Evolutionary conservation across 805 yeast species (phyloP).

Genomic region (Groenewaldozyma salmanticensis): DNA sequence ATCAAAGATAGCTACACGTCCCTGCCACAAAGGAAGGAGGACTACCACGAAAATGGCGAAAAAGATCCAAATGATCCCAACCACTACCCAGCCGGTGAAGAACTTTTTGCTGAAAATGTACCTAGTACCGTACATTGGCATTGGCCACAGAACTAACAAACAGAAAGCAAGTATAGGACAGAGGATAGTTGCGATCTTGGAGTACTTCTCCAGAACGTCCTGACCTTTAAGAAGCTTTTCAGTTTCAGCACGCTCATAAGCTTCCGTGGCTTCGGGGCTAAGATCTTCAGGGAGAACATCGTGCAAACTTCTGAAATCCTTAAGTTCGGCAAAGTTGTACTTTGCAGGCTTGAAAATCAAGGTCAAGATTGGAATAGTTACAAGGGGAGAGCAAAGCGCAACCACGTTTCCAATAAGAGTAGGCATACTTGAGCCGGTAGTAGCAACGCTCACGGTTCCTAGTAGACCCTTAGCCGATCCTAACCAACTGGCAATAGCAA

Average conservation of each 20-base stretch:
- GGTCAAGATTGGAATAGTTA: conserved; percentile 60
- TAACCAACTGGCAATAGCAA: conserved; percentile 65
- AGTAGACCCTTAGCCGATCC: conserved; percentile 29
- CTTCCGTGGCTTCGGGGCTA: conserved; percentile 33
- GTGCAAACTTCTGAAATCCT: conserved; percentile 46
- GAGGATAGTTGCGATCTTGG: conserved; percentile 50
- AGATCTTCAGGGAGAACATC: conserved; percentile 42
- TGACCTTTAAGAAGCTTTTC: too few relatives aligned
- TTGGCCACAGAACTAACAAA: conserved; percentile 74
- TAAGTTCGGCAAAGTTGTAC: conserved; percentile 62
- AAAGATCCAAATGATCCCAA: conserved; percentile 75
- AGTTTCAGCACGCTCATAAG: conserved; percentile 19
- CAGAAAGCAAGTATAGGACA: conserved; percentile 54
- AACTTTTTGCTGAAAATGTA: conserved; percentile 67
- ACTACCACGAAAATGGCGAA: conserved; percentile 41
- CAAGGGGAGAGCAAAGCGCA: conserved; percentile 62
- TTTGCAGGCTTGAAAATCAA: conserved; percentile 55
- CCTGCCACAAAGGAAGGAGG: conserved; percentile 64
- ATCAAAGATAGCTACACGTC: conserved; percentile 54
- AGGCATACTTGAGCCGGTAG: conserved; percentile 79
- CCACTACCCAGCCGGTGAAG: conserved; percentile 85
- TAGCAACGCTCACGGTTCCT: conserved; percentile 47
- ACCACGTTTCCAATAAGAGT: conserved; percentile 87
- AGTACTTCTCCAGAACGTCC: conserved; percentile 50
- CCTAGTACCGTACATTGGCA: conserved; percentile 83